These are phyloP conservation scores for Acephala macrosclerotiorum DNA, from an alignment of 2,329 filamentous ascomycete species.

Conservation along the genomic window DNA sequence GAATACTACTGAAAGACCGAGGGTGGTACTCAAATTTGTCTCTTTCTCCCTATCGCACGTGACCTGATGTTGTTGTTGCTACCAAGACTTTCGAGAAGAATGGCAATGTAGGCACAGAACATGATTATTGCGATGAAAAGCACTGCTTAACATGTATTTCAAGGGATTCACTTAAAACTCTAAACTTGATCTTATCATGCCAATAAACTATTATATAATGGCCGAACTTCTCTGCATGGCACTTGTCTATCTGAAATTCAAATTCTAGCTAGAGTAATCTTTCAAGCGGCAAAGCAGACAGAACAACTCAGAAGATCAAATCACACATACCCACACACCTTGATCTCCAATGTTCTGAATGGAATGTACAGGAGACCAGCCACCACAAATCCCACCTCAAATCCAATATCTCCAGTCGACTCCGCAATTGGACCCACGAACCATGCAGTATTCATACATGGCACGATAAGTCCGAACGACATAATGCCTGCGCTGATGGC, in stretches of 20 bases:
- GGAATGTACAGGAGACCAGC: conserved; percentile 53
- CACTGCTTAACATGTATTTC: no score
- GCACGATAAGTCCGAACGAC: conserved; percentile 63
- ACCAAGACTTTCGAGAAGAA: no score
- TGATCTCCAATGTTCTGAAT: conserved; percentile 48
- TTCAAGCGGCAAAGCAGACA: not conserved
- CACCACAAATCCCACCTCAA: conserved; percentile 66
- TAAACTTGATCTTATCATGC: no score
- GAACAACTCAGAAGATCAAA: not conserved
- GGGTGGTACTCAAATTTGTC: no score
- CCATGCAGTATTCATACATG: conserved; percentile 74
- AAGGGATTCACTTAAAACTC: no score
- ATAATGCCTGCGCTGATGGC: conserved; percentile 62
- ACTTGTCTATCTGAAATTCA: not conserved
- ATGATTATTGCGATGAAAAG: no score
- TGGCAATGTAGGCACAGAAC: no score
- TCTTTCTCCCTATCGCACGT: no score
- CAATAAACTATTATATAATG: not conserved
- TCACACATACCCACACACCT: not conserved
- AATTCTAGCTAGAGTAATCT: not conserved
- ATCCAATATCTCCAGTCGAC: conserved; percentile 69
- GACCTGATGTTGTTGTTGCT: no score
- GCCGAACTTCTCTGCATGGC: not conserved
- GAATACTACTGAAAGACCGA: no score
- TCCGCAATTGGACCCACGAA: conserved; percentile 69